phyloP scores from a whole-genome alignment of 164 flowering plant genomes.

The Sextonia rubra region DNA sequence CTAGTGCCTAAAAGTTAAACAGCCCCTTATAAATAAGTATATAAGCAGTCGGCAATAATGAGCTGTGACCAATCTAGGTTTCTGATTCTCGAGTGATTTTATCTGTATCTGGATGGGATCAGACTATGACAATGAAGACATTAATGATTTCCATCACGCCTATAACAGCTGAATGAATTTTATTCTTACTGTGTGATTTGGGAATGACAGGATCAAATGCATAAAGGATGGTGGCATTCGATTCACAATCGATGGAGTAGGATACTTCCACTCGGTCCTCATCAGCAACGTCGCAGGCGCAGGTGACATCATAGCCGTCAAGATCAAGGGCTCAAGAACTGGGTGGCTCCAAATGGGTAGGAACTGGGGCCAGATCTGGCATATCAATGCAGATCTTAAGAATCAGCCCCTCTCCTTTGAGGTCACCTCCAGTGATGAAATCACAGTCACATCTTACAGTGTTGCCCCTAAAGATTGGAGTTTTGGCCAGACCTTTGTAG shows the following conservation, averaged over 20 bases:
- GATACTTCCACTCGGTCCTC: slow-evolving; percentile 64
- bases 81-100: too few relatives aligned
- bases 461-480: slow-evolving; percentile 82
- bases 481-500: slow-evolving; percentile 78
- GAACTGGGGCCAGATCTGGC: slow-evolving; percentile 98
- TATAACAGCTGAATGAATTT: not conserved
- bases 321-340: slow-evolving; percentile 82
- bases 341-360: slow-evolving; percentile 97
- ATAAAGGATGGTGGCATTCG: slow-evolving; percentile 86
- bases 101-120: too few relatives aligned
- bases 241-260: slow-evolving; percentile 59
- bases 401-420: slow-evolving; percentile 91
- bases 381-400: slow-evolving; percentile 68
- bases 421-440: slow-evolving; percentile 64
- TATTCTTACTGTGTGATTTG: not conserved
- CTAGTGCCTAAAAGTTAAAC: too few relatives aligned
- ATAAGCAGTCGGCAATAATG: too few relatives aligned
- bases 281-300: slow-evolving; percentile 83
- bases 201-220: slow-evolving; percentile 68
- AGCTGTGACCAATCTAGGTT: too few relatives aligned
- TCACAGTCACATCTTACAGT: slow-evolving; percentile 63
- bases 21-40: too few relatives aligned
- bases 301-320: slow-evolving; percentile 75
- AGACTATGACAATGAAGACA: too few relatives aligned
- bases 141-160: too few relatives aligned